Conservation (phyloP, 139 green algal species). For the Auxenochlorella pyrenoidosa region DNA sequence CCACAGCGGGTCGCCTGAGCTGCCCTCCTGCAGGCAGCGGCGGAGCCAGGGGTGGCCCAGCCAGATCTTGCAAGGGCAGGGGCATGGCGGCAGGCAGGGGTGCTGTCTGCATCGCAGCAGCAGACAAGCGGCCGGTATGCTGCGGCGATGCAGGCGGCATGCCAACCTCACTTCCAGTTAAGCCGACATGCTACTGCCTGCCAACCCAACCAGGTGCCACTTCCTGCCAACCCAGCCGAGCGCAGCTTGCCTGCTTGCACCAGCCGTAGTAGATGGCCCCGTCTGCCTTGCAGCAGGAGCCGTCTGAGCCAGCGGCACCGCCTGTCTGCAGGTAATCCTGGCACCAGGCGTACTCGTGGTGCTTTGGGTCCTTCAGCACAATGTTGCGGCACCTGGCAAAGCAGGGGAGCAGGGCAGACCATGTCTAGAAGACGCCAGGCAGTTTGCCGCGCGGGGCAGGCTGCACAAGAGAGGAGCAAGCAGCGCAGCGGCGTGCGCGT, state of each 20-base stretch:
- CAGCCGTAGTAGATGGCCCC: slow-evolving; percentile 49
- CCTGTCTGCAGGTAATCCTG: slow-evolving; percentile 56
- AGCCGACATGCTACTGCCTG: no score
- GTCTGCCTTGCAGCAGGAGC: slow-evolving; percentile 72
- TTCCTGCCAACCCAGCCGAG: background rate
- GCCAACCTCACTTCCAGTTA: no score
- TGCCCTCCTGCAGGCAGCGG: background rate
- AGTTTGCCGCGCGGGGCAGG: no score
- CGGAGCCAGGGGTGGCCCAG: no score
- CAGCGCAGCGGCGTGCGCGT: no score
- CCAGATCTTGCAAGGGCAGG: no score
- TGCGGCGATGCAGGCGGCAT: no score
- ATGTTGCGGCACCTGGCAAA: slow-evolving; percentile 51
- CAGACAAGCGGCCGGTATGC: background rate
- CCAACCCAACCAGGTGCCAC: no score
- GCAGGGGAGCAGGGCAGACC: background rate
- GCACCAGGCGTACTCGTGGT: slow-evolving; percentile 48
- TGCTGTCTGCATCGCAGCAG: no score
- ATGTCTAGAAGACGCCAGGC: background rate
- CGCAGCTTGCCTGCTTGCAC: slow-evolving; percentile 49
- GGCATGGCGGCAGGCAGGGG: no score
- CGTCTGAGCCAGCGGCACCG: slow-evolving; percentile 27
- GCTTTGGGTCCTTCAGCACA: background rate
- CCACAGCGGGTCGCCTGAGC: slow-evolving; percentile 32
- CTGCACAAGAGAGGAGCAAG: no score